A percentile compares a stretch with the other conserved stretches of the same genome.
These are phyloP conservation scores for Lyophyllum shimeji DNA, from an alignment of 768 basidiomycete genomes.

Conservation along the genomic window DNA sequence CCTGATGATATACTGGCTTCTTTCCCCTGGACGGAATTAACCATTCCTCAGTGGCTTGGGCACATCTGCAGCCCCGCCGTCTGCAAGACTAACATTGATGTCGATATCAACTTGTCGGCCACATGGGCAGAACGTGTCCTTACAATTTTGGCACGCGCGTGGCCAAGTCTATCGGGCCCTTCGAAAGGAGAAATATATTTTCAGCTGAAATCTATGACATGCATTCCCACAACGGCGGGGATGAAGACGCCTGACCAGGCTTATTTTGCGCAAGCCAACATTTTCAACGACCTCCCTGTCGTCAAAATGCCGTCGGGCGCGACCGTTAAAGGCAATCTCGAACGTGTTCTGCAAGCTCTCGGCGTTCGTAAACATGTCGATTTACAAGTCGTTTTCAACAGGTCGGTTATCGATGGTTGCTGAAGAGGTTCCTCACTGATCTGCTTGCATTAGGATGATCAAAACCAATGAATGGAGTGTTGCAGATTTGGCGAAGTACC, in stretches of 20 bases:
- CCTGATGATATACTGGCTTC: conserved; percentile 44
- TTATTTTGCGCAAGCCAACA: conserved; percentile 83
- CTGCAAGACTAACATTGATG: conserved; percentile 40
- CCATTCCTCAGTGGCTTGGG: conserved; percentile 71
- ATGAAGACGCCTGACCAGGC: conserved; percentile 69
- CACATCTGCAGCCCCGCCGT: conserved; percentile 55
- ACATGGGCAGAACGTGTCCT: conserved; percentile 84
- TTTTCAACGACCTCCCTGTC: conserved; percentile 89
- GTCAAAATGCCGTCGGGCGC: conserved; percentile 68
- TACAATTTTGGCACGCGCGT: conserved; percentile 61
- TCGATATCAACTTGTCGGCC: conserved; percentile 65
- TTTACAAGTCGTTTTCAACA: conserved; percentile 88
- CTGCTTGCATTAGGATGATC: conserved; percentile 61
- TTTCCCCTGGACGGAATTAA: conserved; percentile 82
- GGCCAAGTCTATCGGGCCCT: conserved; percentile 58
- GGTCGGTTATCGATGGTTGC: conserved; percentile 39
- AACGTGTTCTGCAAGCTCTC: conserved; percentile 67
- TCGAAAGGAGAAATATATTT: conserved; percentile 48
- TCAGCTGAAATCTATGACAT: conserved; percentile 49
- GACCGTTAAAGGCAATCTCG: conserved; percentile 65
- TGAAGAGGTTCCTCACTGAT: not conserved
- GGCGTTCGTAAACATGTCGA: conserved; percentile 93
- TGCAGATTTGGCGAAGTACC: conserved; percentile 81
- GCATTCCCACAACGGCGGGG: conserved; percentile 75
- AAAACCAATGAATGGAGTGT: conserved; percentile 90